Percentiles rank a stretch among this genome's conserved stretches.
Conservation (phyloP, 1,139 yeast species). For the Meyerozyma athensensis region DNA sequence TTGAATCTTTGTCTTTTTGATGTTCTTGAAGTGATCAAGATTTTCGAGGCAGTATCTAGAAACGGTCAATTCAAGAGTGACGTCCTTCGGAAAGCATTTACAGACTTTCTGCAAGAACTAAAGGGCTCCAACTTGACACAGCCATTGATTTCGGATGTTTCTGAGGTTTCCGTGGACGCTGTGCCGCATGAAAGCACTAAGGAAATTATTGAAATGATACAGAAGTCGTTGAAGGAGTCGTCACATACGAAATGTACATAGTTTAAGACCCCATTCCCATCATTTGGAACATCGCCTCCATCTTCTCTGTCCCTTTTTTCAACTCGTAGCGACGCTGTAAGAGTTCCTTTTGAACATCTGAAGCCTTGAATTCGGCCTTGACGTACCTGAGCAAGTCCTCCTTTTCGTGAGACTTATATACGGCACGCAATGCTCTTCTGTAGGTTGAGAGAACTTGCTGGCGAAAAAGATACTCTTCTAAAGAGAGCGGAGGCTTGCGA, state of each 20-base stretch:
- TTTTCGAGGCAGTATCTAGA: background rate
- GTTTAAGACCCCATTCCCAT: conserved; percentile 13
- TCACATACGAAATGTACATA: background rate
- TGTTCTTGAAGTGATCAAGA: background rate
- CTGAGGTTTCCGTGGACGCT: background rate
- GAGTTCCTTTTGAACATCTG: conserved; percentile 25
- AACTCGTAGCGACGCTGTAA: conserved; percentile 36
- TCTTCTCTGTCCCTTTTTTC: conserved; percentile 27
- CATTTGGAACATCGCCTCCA: conserved; percentile 19
- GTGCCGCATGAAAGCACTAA: background rate
- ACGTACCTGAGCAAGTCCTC: conserved; percentile 30
- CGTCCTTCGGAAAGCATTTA: background rate
- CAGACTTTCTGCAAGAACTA: background rate
- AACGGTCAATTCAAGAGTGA: background rate
- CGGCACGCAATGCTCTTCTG: conserved; percentile 28
- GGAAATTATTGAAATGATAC: background rate
- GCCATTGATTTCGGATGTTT: background rate
- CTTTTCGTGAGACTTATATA: conserved; percentile 35
- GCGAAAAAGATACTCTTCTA: conserved; percentile 41
- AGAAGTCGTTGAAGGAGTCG: conserved; percentile 2
- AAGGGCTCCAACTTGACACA: background rate
- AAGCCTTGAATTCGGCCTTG: conserved; percentile 31
- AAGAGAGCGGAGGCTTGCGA: conserved; percentile 19
- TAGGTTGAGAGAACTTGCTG: conserved; percentile 30
- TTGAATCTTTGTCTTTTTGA: background rate